phyloP scores from a whole-genome alignment of 768 basidiomycete genomes.

The Lanmaoa pseudosensibilis region DNA sequence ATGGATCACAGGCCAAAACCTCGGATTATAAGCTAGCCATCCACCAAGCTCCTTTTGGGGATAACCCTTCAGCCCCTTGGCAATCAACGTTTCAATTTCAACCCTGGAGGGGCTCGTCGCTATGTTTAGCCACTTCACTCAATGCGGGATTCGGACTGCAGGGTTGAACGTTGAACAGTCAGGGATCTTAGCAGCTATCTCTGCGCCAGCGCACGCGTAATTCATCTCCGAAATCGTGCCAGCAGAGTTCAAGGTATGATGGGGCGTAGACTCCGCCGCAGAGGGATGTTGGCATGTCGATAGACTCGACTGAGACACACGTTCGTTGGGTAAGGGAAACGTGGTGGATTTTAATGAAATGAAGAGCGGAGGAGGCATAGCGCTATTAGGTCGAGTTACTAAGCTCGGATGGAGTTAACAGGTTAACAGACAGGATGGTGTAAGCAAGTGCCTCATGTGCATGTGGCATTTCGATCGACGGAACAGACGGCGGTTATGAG shows the following conservation, averaged over 20 bases:
- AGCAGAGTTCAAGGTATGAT: neutral
- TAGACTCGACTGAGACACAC: neutral
- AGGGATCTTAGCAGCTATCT: neutral
- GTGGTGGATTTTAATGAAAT: neutral
- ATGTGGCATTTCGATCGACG: neutral
- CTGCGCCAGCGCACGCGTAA: slow-evolving; percentile 3
- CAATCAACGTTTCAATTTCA: no score
- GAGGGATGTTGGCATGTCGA: neutral
- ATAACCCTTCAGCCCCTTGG: no score
- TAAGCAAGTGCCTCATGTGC: neutral
- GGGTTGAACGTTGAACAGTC: neutral
- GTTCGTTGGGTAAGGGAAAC: neutral
- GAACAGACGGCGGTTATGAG: neutral
- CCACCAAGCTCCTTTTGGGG: no score
- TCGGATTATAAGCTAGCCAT: no score
- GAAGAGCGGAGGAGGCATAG: neutral
- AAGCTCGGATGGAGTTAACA: no score
- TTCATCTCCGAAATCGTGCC: slow-evolving; percentile 9
- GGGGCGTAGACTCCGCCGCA: neutral
- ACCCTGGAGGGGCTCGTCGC: no score
- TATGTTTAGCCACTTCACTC: no score
- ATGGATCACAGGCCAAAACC: no score
- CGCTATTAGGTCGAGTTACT: no score
- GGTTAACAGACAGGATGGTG: neutral
- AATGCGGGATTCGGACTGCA: no score